These are phyloP conservation scores for Aspergillus haitiensis DNA, from an alignment of 495 filamentous ascomycete genomes.

Conservation along the genomic window DNA sequence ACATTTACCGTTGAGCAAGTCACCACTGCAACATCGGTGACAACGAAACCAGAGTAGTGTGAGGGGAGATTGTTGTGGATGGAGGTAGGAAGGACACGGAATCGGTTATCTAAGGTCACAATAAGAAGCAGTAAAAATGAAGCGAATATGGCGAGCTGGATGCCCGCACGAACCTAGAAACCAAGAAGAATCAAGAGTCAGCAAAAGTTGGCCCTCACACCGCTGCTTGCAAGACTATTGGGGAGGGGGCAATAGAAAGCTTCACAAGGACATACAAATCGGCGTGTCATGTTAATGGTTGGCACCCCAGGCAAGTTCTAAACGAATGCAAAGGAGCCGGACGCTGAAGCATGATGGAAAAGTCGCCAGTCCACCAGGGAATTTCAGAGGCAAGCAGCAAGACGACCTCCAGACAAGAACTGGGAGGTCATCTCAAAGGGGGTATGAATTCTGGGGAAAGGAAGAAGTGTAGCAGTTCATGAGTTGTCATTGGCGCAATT, in stretches of 20 bases:
- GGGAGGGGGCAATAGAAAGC: conserved; percentile 2
- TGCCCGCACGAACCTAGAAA: conserved; percentile 68
- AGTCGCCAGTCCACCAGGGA: conserved; percentile 12
- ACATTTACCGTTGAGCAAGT: conserved; percentile 73
- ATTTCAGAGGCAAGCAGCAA: conserved; percentile 24
- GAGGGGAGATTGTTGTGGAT: conserved; percentile 80
- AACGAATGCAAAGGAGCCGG: conserved; percentile 21
- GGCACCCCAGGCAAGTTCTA: conserved; percentile 40
- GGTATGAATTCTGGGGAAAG: conserved; percentile 20
- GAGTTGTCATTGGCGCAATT: conserved; percentile 6
- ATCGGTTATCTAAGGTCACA: conserved; percentile 77
- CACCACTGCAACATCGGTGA: conserved; percentile 86
- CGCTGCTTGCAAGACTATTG: conserved; percentile 2
- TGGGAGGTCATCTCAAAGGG: conserved; percentile 31
- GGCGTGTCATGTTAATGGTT: conserved; percentile 47
- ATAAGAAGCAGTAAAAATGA: conserved; percentile 66
- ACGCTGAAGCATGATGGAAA: conserved; percentile 30
- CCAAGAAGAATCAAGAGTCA: conserved; percentile 12
- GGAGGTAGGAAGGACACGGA: conserved; percentile 75
- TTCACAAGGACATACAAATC: conserved; percentile 36
- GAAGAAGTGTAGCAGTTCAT: conserved; percentile 6
- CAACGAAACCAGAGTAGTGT: conserved; percentile 75
- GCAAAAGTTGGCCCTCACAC: not conserved
- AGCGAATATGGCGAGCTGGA: conserved; percentile 72
- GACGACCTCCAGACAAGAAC: conserved; percentile 27